Base-by-base conservation (phyloP, 176 grass and related monocot species). In the Oryza glumipatula region DNA sequence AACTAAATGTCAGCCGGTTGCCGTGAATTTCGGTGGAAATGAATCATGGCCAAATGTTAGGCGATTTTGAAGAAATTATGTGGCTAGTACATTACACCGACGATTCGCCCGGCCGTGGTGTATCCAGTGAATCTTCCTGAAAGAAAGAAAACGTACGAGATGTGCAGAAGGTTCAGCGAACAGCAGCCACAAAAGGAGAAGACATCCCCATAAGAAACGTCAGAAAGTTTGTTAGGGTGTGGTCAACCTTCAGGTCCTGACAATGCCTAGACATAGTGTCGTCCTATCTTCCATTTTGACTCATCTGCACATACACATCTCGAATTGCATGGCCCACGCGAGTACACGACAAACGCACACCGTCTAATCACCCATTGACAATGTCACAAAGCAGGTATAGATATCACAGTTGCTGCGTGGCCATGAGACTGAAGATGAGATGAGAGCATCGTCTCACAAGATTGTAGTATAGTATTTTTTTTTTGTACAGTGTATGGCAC, bases 281-380 rank as follows among this genome's bases (percentile, higher is more conserved):
- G 66, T 44, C 19, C 72, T 77, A 71, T 7, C 72, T 64, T 33
- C 83, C 83, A 4, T 46, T 65, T 82, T 89, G 82, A 86, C 67
- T 67, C 78, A 33, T 28, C 17, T 71, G 68, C 65, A 21, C 52
- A 7, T 56, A 35, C 58, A 23, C 38, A 73, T 49, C 11, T 38
- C 12, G 74, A 87, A 80, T 68, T 10, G 68, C 67, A 21, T 21
- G 73, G 58, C 44, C 61, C 65, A 45, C 48, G 17, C 64, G 15
- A 56, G 52, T 56, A 56, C 52, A 56, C 4, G 52, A 56, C 52
- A 56, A 56, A 7, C 16, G 21, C 52, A 19, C 52, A 56, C 52
- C 52, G 52, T 56, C 52, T 56, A 56, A 56, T 56, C 52, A 56
- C 17, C 52, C 52, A 56, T 56, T 56, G 16, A 21, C 52, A 19